phyloP scores from a whole-genome alignment of 108 stramenopile species.

The Stephanodiscus minutulus region DNA sequence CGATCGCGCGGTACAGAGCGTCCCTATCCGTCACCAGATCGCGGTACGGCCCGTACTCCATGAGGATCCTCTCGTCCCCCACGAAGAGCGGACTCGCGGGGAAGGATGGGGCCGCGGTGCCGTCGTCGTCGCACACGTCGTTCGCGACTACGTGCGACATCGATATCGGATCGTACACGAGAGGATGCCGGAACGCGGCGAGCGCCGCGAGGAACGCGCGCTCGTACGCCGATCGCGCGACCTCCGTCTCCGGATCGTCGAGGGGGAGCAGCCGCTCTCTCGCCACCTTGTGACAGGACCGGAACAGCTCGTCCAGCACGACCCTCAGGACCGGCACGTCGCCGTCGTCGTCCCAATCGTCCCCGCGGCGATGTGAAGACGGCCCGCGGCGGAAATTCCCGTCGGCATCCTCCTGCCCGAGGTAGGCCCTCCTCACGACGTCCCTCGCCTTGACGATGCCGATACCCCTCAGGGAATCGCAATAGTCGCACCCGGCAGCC shows the following conservation, averaged over 20 bases:
- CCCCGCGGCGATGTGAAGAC: too few relatives aligned
- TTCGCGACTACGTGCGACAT: constrained; percentile 47
- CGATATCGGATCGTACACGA: constrained; percentile 75
- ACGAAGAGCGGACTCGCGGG: constrained; percentile 16
- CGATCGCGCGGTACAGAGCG: constrained; percentile 51
- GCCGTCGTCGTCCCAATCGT: too few relatives aligned
- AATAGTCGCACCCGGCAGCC: constrained; percentile 96
- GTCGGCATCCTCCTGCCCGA: not conserved
- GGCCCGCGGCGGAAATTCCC: too few relatives aligned
- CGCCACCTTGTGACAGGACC: constrained; percentile 35
- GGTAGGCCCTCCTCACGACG: constrained; percentile 53
- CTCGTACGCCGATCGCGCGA: constrained; percentile 73
- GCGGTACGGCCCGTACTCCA: constrained; percentile 67
- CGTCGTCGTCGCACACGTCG: constrained; percentile 21
- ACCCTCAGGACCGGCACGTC: constrained; percentile 30
- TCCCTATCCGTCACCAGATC: constrained; percentile 46
- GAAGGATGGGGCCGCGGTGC: not conserved
- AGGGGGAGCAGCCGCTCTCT: constrained; percentile 30
- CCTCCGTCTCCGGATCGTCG: constrained; percentile 34
- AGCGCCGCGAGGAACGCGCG: constrained; percentile 75
- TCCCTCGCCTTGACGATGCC: constrained; percentile 86
- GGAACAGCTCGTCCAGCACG: constrained; percentile 38
- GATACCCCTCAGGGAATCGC: constrained; percentile 76
- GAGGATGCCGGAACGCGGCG: constrained; percentile 90
- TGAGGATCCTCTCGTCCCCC: constrained; percentile 47